A percentile compares a stretch with the other conserved stretches of the same genome.
These are phyloP conservation scores for Tricholoma sp. DNA, from an alignment of 768 basidiomycete genomes.

Conservation along the genomic window DNA sequence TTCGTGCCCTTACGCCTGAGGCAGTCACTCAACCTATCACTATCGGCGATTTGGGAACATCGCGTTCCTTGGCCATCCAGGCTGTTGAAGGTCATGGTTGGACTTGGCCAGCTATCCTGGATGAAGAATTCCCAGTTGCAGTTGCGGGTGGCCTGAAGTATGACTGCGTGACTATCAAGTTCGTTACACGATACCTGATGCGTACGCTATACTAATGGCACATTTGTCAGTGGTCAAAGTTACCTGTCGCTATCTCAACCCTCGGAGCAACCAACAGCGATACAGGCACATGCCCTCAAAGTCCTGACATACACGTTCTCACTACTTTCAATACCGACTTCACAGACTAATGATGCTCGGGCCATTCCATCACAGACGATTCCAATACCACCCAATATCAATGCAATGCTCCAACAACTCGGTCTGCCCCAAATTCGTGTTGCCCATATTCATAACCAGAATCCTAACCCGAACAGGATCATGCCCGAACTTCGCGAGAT, in stretches of 20 bases:
- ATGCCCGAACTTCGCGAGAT: constrained; percentile 47
- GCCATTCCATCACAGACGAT: constrained; percentile 22
- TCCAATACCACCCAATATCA: constrained; percentile 47
- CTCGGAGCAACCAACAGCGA: constrained; percentile 44
- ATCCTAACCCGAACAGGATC: constrained; percentile 28
- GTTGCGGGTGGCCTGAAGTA: constrained; percentile 38
- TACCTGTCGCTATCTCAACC: constrained; percentile 51
- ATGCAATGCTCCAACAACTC: constrained; percentile 58
- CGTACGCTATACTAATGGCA: constrained; percentile 5
- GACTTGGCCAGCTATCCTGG: constrained; percentile 45
- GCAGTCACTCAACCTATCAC: not conserved
- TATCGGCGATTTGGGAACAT: constrained; percentile 6
- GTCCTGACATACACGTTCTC: constrained; percentile 58
- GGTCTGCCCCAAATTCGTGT: constrained; percentile 51
- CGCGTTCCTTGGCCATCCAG: constrained; percentile 26
- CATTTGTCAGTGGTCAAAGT: constrained; percentile 35
- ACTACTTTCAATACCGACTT: constrained; percentile 33
- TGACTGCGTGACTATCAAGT: constrained; percentile 35
- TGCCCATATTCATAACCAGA: constrained; percentile 25
- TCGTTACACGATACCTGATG: constrained; percentile 13
- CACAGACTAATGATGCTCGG: constrained; percentile 16
- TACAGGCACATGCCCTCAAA: constrained; percentile 60
- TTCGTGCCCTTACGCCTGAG: constrained; percentile 27
- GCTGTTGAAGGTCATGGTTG: constrained; percentile 37
- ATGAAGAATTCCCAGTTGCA: constrained; percentile 39